Conservation (phyloP, 1,284 basidiomycete genomes). For the Irpex rosettiformis region DNA sequence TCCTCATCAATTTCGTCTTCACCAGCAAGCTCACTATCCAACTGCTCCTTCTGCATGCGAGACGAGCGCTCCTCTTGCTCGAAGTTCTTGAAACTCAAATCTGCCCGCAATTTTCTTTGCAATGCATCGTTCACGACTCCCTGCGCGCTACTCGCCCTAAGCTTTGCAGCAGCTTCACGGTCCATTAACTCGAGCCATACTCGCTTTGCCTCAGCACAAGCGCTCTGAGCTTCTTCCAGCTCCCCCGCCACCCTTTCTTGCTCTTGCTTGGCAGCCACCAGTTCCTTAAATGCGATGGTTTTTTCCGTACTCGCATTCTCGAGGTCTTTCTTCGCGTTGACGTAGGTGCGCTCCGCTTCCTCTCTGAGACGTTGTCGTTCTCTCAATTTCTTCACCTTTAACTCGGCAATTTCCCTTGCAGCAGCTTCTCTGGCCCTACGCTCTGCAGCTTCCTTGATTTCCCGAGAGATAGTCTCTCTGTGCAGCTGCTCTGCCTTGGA, state of each 20-base stretch:
- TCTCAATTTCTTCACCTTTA: background rate
- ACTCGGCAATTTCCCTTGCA: background rate
- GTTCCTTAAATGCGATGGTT: background rate
- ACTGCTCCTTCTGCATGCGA: background rate
- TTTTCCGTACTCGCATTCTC: background rate
- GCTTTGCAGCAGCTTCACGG: background rate
- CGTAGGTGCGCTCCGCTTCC: background rate
- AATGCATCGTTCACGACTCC: background rate
- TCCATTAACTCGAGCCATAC: conserved; percentile 1
- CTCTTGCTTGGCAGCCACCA: background rate
- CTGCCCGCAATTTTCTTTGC: background rate
- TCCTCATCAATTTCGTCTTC: background rate
- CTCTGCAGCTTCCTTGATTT: background rate
- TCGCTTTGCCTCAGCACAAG: background rate
- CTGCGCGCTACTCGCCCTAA: background rate
- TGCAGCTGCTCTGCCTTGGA: background rate
- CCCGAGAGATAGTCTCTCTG: background rate
- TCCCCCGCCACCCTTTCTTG: background rate
- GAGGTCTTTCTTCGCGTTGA: background rate
- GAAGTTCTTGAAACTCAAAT: background rate
- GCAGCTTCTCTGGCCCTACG: background rate
- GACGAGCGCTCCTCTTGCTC: background rate
- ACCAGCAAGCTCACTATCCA: background rate
- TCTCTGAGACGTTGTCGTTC: background rate
- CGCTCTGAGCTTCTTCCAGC: background rate